Evolutionary conservation across 208 protist species (phyloP).

Genomic region (Balamuthia mandrillaris): DNA sequence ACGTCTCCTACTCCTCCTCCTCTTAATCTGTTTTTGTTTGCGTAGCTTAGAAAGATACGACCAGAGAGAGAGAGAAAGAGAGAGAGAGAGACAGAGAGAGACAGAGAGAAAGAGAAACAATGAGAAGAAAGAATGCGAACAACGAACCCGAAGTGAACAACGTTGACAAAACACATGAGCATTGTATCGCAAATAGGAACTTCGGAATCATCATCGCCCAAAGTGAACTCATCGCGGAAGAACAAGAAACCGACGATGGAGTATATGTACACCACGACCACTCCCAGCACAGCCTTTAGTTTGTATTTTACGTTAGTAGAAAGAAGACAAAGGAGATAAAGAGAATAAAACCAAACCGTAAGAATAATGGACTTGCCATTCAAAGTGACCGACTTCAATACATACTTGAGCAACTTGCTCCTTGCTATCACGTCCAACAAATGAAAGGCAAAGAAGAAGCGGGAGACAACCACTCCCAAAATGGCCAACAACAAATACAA

Average conservation of each 20-base stretch:
- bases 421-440: slow-evolving; percentile 43
- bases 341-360: neutral
- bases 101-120: neutral
- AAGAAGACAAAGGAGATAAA: neutral
- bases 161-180: slow-evolving; percentile 34
- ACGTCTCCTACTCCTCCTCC: slow-evolving; percentile 65
- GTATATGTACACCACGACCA: slow-evolving; percentile 44
- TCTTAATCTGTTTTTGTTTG: slow-evolving; percentile 39
- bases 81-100: too few relatives aligned
- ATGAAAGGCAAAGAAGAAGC: slow-evolving; percentile 41
- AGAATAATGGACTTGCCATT: slow-evolving; percentile 43
- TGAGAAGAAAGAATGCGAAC: neutral
- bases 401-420: slow-evolving; percentile 37
- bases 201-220: neutral
- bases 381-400: slow-evolving; percentile 38
- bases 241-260: slow-evolving; percentile 37
- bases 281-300: neutral
- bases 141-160: slow-evolving; percentile 19
- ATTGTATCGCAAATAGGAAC: slow-evolving; percentile 28
- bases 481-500: slow-evolving; percentile 11
- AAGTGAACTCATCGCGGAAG: neutral
- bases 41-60: slow-evolving; percentile 25
- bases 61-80: too few relatives aligned
- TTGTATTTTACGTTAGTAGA: neutral
- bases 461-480: slow-evolving; percentile 11